A percentile compares a stretch with the other conserved stretches of the same genome.
phyloP scores from a whole-genome alignment of 495 filamentous ascomycete genomes.

The Penicillium coprophilum region DNA sequence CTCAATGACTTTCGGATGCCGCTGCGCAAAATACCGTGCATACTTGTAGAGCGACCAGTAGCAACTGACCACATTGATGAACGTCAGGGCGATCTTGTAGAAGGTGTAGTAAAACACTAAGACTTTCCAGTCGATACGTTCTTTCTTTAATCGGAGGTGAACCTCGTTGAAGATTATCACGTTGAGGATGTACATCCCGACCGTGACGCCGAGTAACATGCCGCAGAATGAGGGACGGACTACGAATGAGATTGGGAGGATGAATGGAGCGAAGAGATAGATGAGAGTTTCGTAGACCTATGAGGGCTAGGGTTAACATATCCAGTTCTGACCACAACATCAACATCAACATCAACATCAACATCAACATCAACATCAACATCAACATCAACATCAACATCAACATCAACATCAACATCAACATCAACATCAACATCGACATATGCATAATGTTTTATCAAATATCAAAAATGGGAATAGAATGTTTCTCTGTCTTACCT shows the following conservation, averaged over 20 bases:
- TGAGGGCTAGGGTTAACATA: background rate
- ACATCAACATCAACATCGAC: too few species aligned
- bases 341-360: too few species aligned
- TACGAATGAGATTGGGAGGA: conserved; percentile 46
- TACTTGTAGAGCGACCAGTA: conserved; percentile 47
- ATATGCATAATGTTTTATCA: too few species aligned
- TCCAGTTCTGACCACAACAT: too few species aligned
- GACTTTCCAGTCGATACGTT: conserved; percentile 32
- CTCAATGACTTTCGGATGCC: conserved; percentile 45
- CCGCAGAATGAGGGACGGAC: conserved; percentile 40
- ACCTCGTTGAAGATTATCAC: conserved; percentile 46
- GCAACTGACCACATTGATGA: conserved; percentile 43
- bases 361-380: too few species aligned
- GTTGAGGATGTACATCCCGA: conserved; percentile 41
- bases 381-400: too few species aligned
- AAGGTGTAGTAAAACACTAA: conserved; percentile 39
- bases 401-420: too few species aligned
- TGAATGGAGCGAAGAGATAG: conserved; percentile 46
- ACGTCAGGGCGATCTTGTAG: conserved; percentile 42
- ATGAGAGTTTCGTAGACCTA: conserved; percentile 50
- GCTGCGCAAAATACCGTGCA: conserved; percentile 42
- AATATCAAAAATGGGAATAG: background rate
- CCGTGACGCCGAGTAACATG: conserved; percentile 31
- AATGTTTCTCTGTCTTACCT: conserved; percentile 28
- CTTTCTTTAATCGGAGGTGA: conserved; percentile 41